Evolutionary conservation across 192 early-diverging fungal species (phyloP).

Genomic region (Coemansia sp.): DNA sequence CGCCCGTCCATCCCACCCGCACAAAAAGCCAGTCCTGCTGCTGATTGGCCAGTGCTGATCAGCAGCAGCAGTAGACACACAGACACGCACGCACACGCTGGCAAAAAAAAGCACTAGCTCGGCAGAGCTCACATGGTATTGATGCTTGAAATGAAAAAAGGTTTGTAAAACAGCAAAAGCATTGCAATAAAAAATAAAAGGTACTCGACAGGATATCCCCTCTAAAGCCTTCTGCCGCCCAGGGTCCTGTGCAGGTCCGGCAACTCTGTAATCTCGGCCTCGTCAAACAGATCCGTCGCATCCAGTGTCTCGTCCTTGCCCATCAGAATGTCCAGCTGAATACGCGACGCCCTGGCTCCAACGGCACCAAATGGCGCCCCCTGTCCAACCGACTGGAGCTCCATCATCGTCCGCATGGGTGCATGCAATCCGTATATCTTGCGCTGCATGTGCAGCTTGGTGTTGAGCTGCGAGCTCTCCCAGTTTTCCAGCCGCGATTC

Average conservation of each 20-base stretch:
- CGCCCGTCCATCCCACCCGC: too few relatives aligned
- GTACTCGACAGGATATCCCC: too few relatives aligned
- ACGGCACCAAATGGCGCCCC: slow-evolving; percentile 8
- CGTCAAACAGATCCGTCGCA: slow-evolving; percentile 85
- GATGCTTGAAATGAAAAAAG: too few relatives aligned
- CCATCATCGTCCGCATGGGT: slow-evolving; percentile 93
- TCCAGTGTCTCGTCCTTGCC: slow-evolving; percentile 88
- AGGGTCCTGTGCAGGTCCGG: slow-evolving; percentile 25
- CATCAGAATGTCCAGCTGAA: slow-evolving; percentile 78
- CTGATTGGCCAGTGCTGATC: too few relatives aligned
- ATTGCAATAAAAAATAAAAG: too few relatives aligned
- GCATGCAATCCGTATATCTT: slow-evolving; percentile 83
- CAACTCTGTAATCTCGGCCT: slow-evolving; percentile 14
- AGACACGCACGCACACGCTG: too few relatives aligned
- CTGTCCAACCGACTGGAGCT: slow-evolving; percentile 58
- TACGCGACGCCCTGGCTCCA: slow-evolving; percentile 27
- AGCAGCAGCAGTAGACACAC: too few relatives aligned
- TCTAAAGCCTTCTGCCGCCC: slow-evolving; percentile 13
- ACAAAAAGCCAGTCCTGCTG: too few relatives aligned
- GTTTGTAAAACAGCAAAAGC: too few relatives aligned
- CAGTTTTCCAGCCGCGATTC: slow-evolving; percentile 74
- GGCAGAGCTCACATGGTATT: too few relatives aligned
- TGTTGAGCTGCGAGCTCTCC: slow-evolving; percentile 76
- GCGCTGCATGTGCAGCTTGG: slow-evolving; percentile 78
- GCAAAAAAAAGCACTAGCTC: too few relatives aligned